Evolutionary conservation across 345 rosid species (phyloP).

Genomic region (Murraya koenigii): DNA sequence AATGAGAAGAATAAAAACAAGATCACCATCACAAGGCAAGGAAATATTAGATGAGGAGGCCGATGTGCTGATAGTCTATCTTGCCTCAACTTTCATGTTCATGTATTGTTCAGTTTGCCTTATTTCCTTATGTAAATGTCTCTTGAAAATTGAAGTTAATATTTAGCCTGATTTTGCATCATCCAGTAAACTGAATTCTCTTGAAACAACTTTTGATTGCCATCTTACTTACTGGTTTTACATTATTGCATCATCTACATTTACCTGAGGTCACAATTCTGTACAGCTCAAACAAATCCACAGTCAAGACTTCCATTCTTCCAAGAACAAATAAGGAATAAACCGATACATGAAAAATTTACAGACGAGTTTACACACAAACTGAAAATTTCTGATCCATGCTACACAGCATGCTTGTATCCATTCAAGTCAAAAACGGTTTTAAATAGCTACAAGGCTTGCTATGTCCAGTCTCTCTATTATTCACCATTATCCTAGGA

Average conservation of each 20-base stretch:
- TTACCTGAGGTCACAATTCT: not conserved
- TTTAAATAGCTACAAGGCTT: constrained; percentile 10
- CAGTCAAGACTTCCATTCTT: not conserved
- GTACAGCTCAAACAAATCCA: not conserved
- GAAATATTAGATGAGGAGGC: not conserved
- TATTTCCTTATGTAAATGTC: not conserved
- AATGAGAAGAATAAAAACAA: not conserved
- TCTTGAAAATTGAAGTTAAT: not conserved
- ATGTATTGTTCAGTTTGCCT: not conserved
- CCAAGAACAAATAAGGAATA: not conserved
- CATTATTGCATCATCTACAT: not conserved
- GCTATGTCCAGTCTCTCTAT: not conserved
- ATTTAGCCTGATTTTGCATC: not conserved
- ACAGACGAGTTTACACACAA: not conserved
- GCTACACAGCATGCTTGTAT: not conserved
- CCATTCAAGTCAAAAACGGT: constrained; percentile 2
- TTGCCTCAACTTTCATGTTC: not conserved
- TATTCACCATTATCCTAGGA: not conserved
- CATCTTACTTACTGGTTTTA: not conserved
- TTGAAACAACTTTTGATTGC: not conserved
- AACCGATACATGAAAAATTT: not conserved
- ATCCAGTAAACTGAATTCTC: not conserved
- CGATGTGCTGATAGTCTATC: not conserved
- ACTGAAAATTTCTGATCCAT: not conserved
- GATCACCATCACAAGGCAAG: not conserved